These are phyloP conservation scores for Yamadazyma atlantica DNA, from an alignment of 1,139 yeast species.

Conservation along the genomic window DNA sequence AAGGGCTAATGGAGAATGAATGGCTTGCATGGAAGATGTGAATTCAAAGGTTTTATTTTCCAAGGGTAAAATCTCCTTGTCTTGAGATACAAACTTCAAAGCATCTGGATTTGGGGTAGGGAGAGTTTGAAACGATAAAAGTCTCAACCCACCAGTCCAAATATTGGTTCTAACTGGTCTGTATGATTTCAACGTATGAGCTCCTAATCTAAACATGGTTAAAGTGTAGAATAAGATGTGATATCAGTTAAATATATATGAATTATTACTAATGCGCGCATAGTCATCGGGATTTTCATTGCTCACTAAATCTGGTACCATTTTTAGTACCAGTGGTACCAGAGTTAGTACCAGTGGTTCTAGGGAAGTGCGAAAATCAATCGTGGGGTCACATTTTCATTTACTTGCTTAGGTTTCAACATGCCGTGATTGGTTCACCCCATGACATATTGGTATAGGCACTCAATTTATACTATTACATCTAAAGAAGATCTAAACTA, in stretches of 20 bases:
- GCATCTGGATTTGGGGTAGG: constrained; percentile 94
- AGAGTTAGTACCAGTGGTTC: too few species aligned
- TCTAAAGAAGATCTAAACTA: too few species aligned
- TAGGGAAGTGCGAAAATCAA: too few species aligned
- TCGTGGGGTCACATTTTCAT: too few species aligned
- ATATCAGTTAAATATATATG: background rate
- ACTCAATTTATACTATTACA: too few species aligned
- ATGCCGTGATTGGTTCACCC: constrained; percentile 1
- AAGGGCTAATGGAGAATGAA: constrained; percentile 79
- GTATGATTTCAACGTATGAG: background rate
- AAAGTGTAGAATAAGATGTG: background rate
- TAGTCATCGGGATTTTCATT: background rate
- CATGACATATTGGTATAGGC: too few species aligned
- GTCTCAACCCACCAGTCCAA: constrained; percentile 13
- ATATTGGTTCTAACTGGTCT: background rate
- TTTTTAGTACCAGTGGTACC: background rate
- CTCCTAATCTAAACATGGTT: constrained; percentile 1
- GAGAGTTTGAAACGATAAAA: constrained; percentile 39
- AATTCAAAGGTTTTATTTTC: constrained; percentile 62
- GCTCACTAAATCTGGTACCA: background rate
- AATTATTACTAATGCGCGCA: background rate
- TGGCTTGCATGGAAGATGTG: constrained; percentile 67
- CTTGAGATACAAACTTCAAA: constrained; percentile 65
- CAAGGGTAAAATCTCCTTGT: constrained; percentile 59
- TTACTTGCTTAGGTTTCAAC: constrained; percentile 1